Base-by-base conservation (phyloP, 306 rosid genomes). In the Sechiopsis laciniata region DNA sequence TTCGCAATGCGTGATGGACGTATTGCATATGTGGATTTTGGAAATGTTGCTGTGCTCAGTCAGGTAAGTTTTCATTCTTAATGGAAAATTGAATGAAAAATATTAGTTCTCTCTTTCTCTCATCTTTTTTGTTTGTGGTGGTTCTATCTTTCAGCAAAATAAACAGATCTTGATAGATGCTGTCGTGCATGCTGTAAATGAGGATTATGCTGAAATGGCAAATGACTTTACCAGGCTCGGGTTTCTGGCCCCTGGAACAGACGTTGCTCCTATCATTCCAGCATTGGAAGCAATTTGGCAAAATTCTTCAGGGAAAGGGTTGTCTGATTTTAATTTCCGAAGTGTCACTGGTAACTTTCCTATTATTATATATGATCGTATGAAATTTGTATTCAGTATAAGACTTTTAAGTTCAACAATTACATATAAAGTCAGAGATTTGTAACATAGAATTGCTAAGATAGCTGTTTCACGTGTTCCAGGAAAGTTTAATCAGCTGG, bases 211-310 rank as follows among this genome's bases (percentile, higher is more conserved):
- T 68, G 99, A 94, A 83, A 94, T 94, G 99, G 99, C 99, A 67
- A 85, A 91, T 80, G 99, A 94, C 79, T 94, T 94, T 86, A 94
- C 99, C 46, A 88, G 97, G 82, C 92, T 94, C 72, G 99, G 99
- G 70, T 94, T 94, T 85, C 78, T 94, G 87, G 77, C 97, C 63
- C 96, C 99, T 20, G 99, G 95, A 71, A 94, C 92, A 74, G 99
- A 94, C 76, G 99, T 94, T 60, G 78, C 92, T 84, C 99, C 99
- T 37, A 94, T 94, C 72, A 80, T 94, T 77, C 99, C 99, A 65
- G 97, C 97, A 77, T 78, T 91, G 69, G 99, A 91, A 89, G 92
- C 99, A 76, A 94, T 94, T 83, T 94, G 99, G 99, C 99, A 91
- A 87, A 91, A 94, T 78, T 94, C 99, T 84, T 55, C 88, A 75